phyloP scores from a whole-genome alignment of 2,329 filamentous ascomycete species.

The Botrytis aclada region DNA sequence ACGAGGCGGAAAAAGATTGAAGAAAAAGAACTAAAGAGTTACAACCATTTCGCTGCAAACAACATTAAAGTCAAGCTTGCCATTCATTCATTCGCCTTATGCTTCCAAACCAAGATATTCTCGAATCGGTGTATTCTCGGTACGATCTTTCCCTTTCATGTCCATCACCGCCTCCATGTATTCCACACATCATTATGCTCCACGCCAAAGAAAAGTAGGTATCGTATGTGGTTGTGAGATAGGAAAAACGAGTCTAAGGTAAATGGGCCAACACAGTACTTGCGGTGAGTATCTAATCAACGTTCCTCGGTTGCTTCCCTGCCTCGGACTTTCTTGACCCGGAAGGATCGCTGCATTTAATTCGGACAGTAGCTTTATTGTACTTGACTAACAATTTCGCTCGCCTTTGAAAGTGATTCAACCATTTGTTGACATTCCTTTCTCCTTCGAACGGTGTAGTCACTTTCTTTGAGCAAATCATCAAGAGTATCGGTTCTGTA shows the following conservation, averaged over 20 bases:
- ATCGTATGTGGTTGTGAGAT: conserved; percentile 31
- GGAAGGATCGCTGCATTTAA: conserved; percentile 23
- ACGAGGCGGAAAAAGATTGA: conserved; percentile 20
- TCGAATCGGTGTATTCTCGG: conserved; percentile 5
- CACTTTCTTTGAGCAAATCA: conserved; percentile 93
- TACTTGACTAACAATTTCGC: conserved; percentile 89
- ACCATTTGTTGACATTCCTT: conserved; percentile 99
- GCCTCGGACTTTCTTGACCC: conserved; percentile 19
- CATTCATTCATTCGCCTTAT: conserved; percentile 27
- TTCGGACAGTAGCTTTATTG: conserved; percentile 33
- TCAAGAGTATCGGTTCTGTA: conserved; percentile 89
- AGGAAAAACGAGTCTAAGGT: conserved; percentile 24
- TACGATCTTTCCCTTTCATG: conserved; percentile 19
- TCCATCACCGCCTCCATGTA: conserved; percentile 23
- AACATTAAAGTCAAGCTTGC: conserved; percentile 11
- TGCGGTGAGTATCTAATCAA: conserved; percentile 26
- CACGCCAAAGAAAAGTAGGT: conserved; percentile 29
- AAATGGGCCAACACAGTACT: conserved; percentile 23
- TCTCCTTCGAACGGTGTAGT: conserved; percentile 89
- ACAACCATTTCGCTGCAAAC: conserved; percentile 18
- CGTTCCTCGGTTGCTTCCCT: conserved; percentile 20
- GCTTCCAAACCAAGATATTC: conserved; percentile 20
- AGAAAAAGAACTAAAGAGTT: conserved; percentile 21
- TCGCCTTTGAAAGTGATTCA: conserved; percentile 82
- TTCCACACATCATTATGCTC: conserved; percentile 30